These are phyloP conservation scores for Gnetum montanum DNA, from an alignment of 75 land plant genomes.

Conservation along the genomic window DNA sequence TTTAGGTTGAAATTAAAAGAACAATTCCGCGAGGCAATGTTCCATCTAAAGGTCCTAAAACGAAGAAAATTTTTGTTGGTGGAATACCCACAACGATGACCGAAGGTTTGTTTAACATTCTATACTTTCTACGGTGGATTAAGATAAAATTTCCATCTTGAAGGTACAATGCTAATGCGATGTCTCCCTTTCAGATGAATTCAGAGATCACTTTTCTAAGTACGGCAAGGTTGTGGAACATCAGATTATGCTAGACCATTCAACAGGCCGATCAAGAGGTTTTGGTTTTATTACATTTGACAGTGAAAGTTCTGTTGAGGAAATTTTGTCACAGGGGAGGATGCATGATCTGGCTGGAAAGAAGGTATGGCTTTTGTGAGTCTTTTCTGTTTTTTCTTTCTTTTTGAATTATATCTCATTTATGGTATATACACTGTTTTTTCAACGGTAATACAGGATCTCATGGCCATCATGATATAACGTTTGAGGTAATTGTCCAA, in stretches of 20 bases:
- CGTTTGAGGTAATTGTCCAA: no score
- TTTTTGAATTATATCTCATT: not conserved
- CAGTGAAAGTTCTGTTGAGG: slow-evolving; percentile 68
- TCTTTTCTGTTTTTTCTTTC: not conserved
- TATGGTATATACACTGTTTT: not conserved
- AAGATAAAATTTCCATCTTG: not conserved
- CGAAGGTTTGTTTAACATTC: slow-evolving; percentile 60
- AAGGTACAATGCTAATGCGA: not conserved
- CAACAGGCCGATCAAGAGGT: slow-evolving; percentile 76
- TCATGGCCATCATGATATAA: no score
- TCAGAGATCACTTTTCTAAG: slow-evolving; percentile 60
- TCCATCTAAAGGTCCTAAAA: slow-evolving; percentile 61
- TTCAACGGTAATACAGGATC: no score
- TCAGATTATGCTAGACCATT: slow-evolving; percentile 86
- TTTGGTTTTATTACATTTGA: slow-evolving; percentile 95
- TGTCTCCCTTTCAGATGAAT: slow-evolving; percentile 48
- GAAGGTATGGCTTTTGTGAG: slow-evolving; percentile 39
- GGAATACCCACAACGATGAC: slow-evolving; percentile 71
- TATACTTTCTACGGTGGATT: no score
- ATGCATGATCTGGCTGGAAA: slow-evolving; percentile 78
- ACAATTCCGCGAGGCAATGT: slow-evolving; percentile 74
- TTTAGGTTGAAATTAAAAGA: slow-evolving; percentile 80
- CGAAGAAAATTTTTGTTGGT: slow-evolving; percentile 93
- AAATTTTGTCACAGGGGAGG: slow-evolving; percentile 64
- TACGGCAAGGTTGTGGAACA: slow-evolving; percentile 73